These are phyloP conservation scores for Gillenia trifoliata DNA, from an alignment of 306 rosid species.

Conservation along the genomic window DNA sequence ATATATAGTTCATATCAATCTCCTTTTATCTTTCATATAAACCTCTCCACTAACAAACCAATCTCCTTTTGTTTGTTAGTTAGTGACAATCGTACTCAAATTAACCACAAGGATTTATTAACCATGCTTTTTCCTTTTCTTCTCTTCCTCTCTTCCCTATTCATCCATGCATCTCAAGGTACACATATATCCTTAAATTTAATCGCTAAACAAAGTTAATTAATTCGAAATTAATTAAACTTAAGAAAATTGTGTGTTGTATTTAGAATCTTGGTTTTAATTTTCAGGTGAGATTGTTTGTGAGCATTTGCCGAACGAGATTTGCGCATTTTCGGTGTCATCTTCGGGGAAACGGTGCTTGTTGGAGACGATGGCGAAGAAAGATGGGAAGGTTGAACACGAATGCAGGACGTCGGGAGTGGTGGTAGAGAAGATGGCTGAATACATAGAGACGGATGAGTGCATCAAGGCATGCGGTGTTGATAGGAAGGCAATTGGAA, in stretches of 20 bases:
- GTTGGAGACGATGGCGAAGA: slow-evolving; percentile 46
- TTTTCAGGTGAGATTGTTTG: slow-evolving; percentile 43
- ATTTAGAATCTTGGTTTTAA: not conserved
- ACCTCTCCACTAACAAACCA: not conserved
- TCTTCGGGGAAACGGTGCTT: slow-evolving; percentile 74
- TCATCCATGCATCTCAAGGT: slow-evolving; percentile 37
- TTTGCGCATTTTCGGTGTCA: slow-evolving; percentile 64
- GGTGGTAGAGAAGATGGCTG: slow-evolving; percentile 59
- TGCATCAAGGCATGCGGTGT: slow-evolving; percentile 70
- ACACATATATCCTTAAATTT: not conserved
- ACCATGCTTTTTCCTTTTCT: slow-evolving; percentile 18
- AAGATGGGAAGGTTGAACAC: slow-evolving; percentile 35
- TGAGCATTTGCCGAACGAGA: slow-evolving; percentile 42
- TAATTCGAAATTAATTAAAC: not conserved
- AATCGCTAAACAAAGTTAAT: not conserved
- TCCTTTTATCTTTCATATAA: not conserved
- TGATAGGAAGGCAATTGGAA: slow-evolving; percentile 54
- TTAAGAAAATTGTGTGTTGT: not conserved
- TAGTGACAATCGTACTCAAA: not conserved
- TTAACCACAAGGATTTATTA: slow-evolving; percentile 28
- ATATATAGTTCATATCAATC: not conserved
- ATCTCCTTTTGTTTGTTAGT: not conserved
- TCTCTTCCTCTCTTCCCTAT: slow-evolving; percentile 42
- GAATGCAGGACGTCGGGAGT: slow-evolving; percentile 71
- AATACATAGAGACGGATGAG: slow-evolving; percentile 52